Evolutionary conservation across 2,329 filamentous ascomycete genomes (phyloP).

Genomic region (Fusarium sp.): DNA sequence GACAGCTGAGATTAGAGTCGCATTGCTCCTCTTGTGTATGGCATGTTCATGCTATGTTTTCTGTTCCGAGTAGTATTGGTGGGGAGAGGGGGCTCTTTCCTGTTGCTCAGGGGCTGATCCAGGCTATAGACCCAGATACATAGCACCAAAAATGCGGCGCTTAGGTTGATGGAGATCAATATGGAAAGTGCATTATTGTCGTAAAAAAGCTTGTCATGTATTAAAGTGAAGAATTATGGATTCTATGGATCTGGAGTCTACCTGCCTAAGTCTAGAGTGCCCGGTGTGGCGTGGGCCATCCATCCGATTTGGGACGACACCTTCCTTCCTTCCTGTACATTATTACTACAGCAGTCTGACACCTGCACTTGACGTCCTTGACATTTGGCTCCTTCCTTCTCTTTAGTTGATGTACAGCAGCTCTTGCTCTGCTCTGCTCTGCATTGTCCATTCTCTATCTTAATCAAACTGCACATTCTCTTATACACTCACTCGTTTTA

Average conservation of each 20-base stretch:
- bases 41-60: slow-evolving; percentile 13
- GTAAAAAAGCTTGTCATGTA: slow-evolving; percentile 3
- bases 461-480: neutral
- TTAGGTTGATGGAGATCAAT: slow-evolving; percentile 6
- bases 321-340: neutral
- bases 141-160: slow-evolving; percentile 20
- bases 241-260: neutral
- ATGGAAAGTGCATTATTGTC: slow-evolving; percentile 3
- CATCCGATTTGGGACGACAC: slow-evolving; percentile 9
- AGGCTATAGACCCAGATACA: neutral
- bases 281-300: slow-evolving; percentile 4
- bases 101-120: neutral
- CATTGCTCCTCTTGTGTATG: slow-evolving; percentile 15
- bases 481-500: neutral
- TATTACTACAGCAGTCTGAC: neutral
- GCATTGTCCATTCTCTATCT: neutral
- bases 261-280: slow-evolving; percentile 7
- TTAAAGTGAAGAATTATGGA: neutral
- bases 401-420: neutral
- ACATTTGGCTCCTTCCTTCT: slow-evolving; percentile 14
- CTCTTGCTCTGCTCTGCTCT: neutral
- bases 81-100: slow-evolving; percentile 7
- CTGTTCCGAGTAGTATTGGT: slow-evolving; percentile 12
- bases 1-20: slow-evolving; percentile 7
- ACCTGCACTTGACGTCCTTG: neutral